Base-by-base conservation (phyloP, 805 yeast species). In the Maudiozyma bulderi region DNA sequence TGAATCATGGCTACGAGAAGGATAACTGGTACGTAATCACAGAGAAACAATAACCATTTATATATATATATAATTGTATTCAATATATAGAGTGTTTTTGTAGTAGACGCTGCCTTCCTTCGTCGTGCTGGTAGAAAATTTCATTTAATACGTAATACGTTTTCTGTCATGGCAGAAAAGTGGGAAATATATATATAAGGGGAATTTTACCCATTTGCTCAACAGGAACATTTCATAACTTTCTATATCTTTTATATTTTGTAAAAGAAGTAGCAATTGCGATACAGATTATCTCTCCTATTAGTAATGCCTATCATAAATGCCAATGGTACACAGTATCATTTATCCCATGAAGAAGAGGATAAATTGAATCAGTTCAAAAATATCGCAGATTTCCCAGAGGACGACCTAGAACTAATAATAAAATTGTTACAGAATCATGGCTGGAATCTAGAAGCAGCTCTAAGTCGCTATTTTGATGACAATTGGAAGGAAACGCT, bases 1-100 rank as follows among this genome's bases (percentile, higher is more conserved):
- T 84, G 0, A 79, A 76, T 30, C 70, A 76, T 41, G 99, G 99
- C 0, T 93, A 91, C 61, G 98, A 93, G 63, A 79, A 77, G 60
- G 99, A 91, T 62, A 91, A 91, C 60, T 93, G 98, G 98, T 91
- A 95, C 86, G 82, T 73, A 2, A 68, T 82, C 3, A 70, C 74
- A 26, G 61, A 69, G 53, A 72, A 68, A 48, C 47, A 54, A 11
- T 60, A 57, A 39, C 3, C 14, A 6, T 11, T 3, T 8, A 11
- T 3, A 32, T 34, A 34, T 13, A 9, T 14, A 35, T 11, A 35
- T n/a, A 20, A 20, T 20, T 20, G 50, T 5, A 37, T 14, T 40
- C 26, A 20, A 20, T 20, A 20, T 20, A 20, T 20, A 20, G 2
- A 20, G 26, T 20, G 26, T 3, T 20, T 20, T 3, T 20, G 26